Evolutionary conservation across 805 yeast species (phyloP), one percentile per base, ranked within the genome.

Genomic region (Yarrowia sp.): DNA sequence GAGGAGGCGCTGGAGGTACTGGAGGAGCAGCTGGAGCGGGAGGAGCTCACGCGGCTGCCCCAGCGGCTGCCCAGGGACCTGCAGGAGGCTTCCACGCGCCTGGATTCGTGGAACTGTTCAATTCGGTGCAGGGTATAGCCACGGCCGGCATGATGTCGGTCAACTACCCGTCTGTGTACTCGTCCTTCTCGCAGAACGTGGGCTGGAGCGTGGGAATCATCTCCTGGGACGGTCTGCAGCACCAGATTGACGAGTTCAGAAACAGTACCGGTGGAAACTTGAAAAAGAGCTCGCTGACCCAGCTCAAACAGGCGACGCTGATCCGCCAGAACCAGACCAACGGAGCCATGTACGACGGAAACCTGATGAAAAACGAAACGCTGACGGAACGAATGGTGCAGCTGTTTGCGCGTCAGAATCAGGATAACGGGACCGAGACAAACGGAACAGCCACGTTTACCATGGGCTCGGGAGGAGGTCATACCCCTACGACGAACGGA

Each of bases 141-240:
- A 68, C 72, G 38, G 70, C 73, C n/a, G 79, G 79, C 35, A 75
- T 77, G 73, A 72, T 75, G 69, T 72, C 77, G 11, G 72, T 78
- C 36, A 48, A 70, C 26, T 77, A 77, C 67, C 80, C 80, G 16
- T 69, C 73, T 4, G 77, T 76, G 4, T 77, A 76, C 59, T 55
- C 73, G 38, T 69, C 74, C 38, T 77, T 77, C 70, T 64, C 77
- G 15, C 73, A 73, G 48, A 77, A 77, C 68, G 73, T 77, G 55
- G 77, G 75, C 15, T 77, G 80, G 80, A 71, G 76, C 10, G 68
- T 71, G n/a, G 77, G 76, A 16, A 68, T 77, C 59, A 70, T 77
- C 16, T 71, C 77, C 15, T 77, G 78, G 77, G 53, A 58, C 11
- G 73, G 72, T 7, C 59, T 77, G 71, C 78, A 77, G 71, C 65